phyloP scores from a whole-genome alignment of 176 grass and related monocot genomes.

The Ensete glaucum region DNA sequence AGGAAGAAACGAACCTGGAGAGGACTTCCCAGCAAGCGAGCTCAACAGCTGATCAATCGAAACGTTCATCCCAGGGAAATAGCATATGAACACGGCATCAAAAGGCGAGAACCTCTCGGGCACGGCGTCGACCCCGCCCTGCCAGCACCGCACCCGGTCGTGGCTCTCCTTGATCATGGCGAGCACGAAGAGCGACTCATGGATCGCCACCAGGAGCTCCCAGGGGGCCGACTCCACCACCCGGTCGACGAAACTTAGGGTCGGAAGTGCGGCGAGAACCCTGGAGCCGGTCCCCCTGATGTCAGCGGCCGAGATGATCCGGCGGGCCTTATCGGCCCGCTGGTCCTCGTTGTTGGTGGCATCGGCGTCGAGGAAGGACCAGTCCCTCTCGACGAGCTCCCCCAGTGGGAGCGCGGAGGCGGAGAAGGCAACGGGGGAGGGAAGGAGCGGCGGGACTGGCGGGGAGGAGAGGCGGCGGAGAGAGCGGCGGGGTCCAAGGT shows the following conservation, averaged over 20 bases:
- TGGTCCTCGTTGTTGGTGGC: background rate
- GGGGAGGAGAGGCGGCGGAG: too few relatives aligned
- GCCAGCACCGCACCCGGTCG: conserved; percentile 86
- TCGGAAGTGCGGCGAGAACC: conserved; percentile 61
- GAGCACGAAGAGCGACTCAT: conserved; percentile 82
- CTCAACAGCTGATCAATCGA: conserved; percentile 42
- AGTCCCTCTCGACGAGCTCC: conserved; percentile 74
- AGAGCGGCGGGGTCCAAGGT: background rate
- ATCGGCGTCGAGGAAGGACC: conserved; percentile 64
- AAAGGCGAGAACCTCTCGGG: conserved; percentile 64
- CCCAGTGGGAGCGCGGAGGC: conserved; percentile 28
- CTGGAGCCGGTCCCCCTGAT: conserved; percentile 37
- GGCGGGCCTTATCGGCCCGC: conserved; percentile 10
- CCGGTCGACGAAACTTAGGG: conserved; percentile 39
- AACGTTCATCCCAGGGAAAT: conserved; percentile 80
- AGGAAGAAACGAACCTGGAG: conserved; percentile 37
- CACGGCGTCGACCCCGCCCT: conserved; percentile 59
- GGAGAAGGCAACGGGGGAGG: conserved; percentile 11
- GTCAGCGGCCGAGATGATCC: conserved; percentile 37
- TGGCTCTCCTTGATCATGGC: conserved; percentile 72
- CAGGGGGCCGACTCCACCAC: conserved; percentile 44
- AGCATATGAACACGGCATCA: conserved; percentile 71
- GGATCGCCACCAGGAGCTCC: conserved; percentile 53
- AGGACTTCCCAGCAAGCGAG: conserved; percentile 41
- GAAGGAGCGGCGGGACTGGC: conserved; percentile 6